Percentiles rank a stretch among this genome's conserved stretches.
These are phyloP conservation scores for Suillus clintonianus DNA, from an alignment of 768 basidiomycete species.

Conservation along the genomic window DNA sequence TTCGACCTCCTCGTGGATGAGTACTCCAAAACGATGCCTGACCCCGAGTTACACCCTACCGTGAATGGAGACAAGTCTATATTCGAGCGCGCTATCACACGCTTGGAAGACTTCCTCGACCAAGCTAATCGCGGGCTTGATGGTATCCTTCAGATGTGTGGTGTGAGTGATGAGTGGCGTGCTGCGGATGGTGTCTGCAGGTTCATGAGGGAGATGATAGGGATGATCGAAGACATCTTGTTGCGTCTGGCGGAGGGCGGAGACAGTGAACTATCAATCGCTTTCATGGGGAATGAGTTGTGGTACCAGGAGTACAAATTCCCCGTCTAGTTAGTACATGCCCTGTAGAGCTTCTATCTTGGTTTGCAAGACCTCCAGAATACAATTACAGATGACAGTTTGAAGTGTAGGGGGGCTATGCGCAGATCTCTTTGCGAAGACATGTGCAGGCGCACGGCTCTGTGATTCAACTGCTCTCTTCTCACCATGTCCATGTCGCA, in stretches of 20 bases:
- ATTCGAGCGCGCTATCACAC: no score
- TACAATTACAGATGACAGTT: background rate
- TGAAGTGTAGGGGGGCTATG: no score
- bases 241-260: background rate
- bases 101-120: no score
- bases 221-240: constrained; percentile 7
- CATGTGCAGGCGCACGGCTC: no score
- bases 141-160: background rate
- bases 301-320: background rate
- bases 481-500: background rate
- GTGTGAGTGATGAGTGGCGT: background rate
- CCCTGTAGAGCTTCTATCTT: background rate
- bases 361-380: no score
- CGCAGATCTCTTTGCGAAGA: no score
- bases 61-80: background rate
- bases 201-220: background rate
- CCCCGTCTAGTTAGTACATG: background rate
- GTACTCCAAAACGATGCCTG: background rate
- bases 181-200: background rate
- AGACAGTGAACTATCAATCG: background rate
- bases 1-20: background rate
- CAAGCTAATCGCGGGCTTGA: no score
- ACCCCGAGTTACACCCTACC: background rate
- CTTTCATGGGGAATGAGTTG: background rate
- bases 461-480: no score